Conservation (phyloP, 108 stramenopile species). For the Pseudonitzschia multistriata region DNA sequence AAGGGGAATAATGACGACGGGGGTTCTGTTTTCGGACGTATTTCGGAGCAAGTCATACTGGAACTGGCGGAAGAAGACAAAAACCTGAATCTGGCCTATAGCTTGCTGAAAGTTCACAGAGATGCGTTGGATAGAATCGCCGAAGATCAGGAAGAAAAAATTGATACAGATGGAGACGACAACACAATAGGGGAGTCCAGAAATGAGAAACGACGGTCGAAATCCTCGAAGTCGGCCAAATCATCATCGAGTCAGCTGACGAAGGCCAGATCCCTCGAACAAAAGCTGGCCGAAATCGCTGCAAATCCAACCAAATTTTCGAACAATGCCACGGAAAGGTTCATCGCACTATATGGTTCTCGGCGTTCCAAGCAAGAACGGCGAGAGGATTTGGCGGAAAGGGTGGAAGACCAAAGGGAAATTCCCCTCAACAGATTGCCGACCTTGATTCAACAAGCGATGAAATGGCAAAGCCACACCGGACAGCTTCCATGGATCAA, state of each 20-base stretch:
- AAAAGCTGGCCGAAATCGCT: conserved; percentile 60
- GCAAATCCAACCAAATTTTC: conserved; percentile 37
- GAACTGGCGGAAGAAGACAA: conserved; percentile 31
- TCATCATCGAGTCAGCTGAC: conserved; percentile 9
- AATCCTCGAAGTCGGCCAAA: background rate
- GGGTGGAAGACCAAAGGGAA: conserved; percentile 50
- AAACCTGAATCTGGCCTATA: conserved; percentile 24
- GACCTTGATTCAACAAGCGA: conserved; percentile 86
- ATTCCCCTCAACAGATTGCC: conserved; percentile 71
- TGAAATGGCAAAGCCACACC: conserved; percentile 84
- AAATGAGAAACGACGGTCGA: background rate
- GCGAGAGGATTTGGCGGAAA: conserved; percentile 64
- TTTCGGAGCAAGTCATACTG: conserved; percentile 35
- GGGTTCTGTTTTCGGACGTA: background rate
- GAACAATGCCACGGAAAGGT: background rate
- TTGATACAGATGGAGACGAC: conserved; percentile 15
- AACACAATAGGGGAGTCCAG: background rate
- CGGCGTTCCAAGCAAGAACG: conserved; percentile 41
- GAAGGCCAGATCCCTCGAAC: conserved; percentile 51
- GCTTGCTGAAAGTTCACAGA: conserved; percentile 22
- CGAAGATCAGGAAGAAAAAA: conserved; percentile 3
- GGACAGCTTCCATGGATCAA: conserved; percentile 60
- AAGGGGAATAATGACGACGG: conserved; percentile 4
- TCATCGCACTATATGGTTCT: background rate
- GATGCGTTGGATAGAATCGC: conserved; percentile 27